phyloP scores from a whole-genome alignment of 106 monocot genomes.

The Apostasia shenzhenica region DNA sequence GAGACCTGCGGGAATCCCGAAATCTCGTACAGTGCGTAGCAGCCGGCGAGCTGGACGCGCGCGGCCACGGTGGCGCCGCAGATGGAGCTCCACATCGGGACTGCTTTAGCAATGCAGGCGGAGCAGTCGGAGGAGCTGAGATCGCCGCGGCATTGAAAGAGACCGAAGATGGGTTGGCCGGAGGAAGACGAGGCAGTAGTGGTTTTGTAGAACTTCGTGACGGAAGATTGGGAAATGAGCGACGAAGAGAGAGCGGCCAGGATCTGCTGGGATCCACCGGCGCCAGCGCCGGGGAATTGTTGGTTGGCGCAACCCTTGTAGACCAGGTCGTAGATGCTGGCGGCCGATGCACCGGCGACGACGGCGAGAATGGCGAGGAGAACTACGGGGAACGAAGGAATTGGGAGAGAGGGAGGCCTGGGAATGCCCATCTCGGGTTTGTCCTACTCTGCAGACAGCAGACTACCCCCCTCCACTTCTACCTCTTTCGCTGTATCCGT shows the following conservation, averaged over 20 bases:
- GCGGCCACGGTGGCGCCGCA: constrained; percentile 71
- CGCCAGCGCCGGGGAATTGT: constrained; percentile 18
- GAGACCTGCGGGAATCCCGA: constrained; percentile 72
- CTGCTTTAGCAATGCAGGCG: constrained; percentile 51
- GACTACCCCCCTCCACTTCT: constrained; percentile 8
- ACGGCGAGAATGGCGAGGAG: constrained; percentile 3
- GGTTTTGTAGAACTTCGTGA: constrained; percentile 78
- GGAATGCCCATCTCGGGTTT: constrained; percentile 51
- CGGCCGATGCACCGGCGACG: background rate
- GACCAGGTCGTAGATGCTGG: constrained; percentile 51
- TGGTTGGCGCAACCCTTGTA: constrained; percentile 95
- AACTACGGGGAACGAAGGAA: background rate
- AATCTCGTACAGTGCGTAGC: constrained; percentile 81
- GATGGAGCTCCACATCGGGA: constrained; percentile 47
- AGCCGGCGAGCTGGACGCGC: constrained; percentile 81
- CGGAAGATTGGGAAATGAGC: constrained; percentile 43
- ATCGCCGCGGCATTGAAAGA: constrained; percentile 97
- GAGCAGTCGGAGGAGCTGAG: constrained; percentile 62
- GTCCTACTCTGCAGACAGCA: constrained; percentile 8
- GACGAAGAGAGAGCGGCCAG: constrained; percentile 55
- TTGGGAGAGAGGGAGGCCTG: constrained; percentile 10
- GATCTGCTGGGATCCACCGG: constrained; percentile 26
- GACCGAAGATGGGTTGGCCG: constrained; percentile 51
- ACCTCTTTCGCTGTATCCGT: background rate
- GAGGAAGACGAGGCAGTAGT: constrained; percentile 35